A percentile compares a stretch with the other conserved stretches of the same genome.
phyloP scores from a whole-genome alignment of 176 grass and related monocot genomes.

The Triticum dicoccoides region DNA sequence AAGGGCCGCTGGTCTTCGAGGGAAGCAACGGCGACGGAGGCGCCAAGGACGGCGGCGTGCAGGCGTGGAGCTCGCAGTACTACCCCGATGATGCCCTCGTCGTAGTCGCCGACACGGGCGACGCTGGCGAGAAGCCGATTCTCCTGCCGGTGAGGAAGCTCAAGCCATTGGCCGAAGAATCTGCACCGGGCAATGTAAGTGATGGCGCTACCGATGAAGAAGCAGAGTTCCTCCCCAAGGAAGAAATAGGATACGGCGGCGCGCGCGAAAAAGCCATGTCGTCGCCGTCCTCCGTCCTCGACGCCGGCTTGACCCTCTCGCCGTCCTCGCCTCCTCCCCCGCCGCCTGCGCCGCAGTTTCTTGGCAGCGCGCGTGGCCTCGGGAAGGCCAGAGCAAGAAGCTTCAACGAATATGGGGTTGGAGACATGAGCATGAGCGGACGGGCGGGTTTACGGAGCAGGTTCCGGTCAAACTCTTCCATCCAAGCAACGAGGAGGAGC shows the following conservation, averaged over 20 bases:
- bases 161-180: conserved; percentile 23
- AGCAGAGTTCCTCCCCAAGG: conserved; percentile 6
- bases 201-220: conserved; percentile 13
- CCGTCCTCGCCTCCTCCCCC: conserved; percentile 22
- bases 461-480: conserved; percentile 32
- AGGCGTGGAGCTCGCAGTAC: conserved; percentile 67
- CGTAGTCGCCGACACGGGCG: conserved; percentile 17
- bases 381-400: conserved; percentile 34
- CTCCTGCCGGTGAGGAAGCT: conserved; percentile 59
- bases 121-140: conserved; percentile 34
- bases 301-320: conserved; percentile 37
- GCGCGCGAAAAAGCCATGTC: conserved; percentile 31
- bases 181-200: neutral
- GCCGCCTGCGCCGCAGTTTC: neutral
- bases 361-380: neutral
- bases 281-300: conserved; percentile 51
- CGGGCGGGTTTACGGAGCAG: neutral
- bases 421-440: neutral
- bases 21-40: neutral
- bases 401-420: conserved; percentile 25
- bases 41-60: neutral
- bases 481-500: neutral
- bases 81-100: conserved; percentile 43
- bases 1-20: conserved; percentile 45
- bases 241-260: neutral